Base-by-base conservation (phyloP, 2,329 filamentous ascomycete genomes). In the Whalleya microplaca region DNA sequence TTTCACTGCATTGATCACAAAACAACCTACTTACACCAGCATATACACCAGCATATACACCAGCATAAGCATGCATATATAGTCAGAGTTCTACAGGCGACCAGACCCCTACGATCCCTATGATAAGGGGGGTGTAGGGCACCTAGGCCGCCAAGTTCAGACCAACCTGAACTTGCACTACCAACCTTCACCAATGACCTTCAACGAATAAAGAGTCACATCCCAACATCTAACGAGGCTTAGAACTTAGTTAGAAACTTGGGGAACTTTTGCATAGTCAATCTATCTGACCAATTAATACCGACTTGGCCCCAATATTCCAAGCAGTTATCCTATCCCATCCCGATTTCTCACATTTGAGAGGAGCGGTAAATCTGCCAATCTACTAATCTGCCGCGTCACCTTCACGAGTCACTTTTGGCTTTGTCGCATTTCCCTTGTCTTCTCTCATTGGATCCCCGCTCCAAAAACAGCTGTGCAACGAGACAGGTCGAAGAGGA, bases 381-480 rank as follows among this genome's bases (percentile, higher is more conserved):
- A n/a, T n/a, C n/a, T n/a, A n/a, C n/a, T n/a, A n/a, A n/a, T n/a
- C n/a, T 61, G 54, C 60, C 60, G 57, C 52, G 50, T 61, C 57
- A 55, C 52, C 52, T 61, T 41, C 41, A n/a, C n/a, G n/a, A n/a
- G n/a, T n/a, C n/a, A n/a, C 27, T 54, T 55, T 53, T 50, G 3
- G 6, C 55, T 58, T 58, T 57, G 47, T 57, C 54, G 51, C 55
- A 53, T 52, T 48, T 8, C 51, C 51, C 50, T 49, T 41, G 44
- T 45, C 37, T 20, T 42, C 43, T 56, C 43, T 56, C 20, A 58
- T 61, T 58, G 45, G 59, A 18, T 59, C 56, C 56, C 59, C 59
- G 53, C 59, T 47, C 23, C 41, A 55, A 37, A 51, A 41, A 53
- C 56, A 58, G 27, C 52, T 53, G 54, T 60, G 46, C 50, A 45